Percentiles rank a stretch among this genome's conserved stretches.
Conservation (phyloP, 768 basidiomycete genomes). For the Termitomyces sp. region DNA sequence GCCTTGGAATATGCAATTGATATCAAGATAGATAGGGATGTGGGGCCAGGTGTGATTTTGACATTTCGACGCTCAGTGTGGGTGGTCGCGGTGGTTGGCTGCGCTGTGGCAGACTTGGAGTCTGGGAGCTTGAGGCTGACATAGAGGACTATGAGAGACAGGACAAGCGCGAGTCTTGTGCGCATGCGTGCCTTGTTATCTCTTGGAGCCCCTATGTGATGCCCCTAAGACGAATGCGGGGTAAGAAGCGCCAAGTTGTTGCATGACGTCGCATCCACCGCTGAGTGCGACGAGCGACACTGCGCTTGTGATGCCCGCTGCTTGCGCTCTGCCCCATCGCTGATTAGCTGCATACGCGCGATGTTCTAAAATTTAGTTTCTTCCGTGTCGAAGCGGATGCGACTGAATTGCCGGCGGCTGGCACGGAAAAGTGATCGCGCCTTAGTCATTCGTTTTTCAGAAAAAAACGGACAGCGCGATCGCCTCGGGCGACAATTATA, state of each 20-base stretch:
- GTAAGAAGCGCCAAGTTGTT: not conserved
- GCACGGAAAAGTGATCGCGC: not conserved
- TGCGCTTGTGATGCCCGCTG: no score
- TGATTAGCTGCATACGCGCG: no score
- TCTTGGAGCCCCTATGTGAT: not conserved
- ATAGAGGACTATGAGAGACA: no score
- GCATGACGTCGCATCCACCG: no score
- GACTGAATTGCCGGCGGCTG: slow-evolving; percentile 1
- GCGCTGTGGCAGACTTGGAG: no score
- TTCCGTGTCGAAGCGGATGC: slow-evolving; percentile 1
- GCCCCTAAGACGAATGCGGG: not conserved
- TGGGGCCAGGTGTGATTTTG: not conserved
- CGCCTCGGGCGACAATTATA: not conserved
- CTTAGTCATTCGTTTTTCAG: not conserved
- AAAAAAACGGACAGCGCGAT: not conserved
- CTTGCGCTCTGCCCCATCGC: no score
- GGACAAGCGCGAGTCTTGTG: no score
- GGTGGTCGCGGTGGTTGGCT: not conserved
- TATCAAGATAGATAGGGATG: not conserved
- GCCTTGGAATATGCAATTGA: not conserved
- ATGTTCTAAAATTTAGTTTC: no score
- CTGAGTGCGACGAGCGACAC: no score
- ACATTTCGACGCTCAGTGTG: not conserved
- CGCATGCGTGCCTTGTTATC: no score
- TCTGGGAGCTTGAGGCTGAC: no score